Base-by-base conservation (phyloP, 495 filamentous ascomycete species). In the Trichoderma erinaceum region DNA sequence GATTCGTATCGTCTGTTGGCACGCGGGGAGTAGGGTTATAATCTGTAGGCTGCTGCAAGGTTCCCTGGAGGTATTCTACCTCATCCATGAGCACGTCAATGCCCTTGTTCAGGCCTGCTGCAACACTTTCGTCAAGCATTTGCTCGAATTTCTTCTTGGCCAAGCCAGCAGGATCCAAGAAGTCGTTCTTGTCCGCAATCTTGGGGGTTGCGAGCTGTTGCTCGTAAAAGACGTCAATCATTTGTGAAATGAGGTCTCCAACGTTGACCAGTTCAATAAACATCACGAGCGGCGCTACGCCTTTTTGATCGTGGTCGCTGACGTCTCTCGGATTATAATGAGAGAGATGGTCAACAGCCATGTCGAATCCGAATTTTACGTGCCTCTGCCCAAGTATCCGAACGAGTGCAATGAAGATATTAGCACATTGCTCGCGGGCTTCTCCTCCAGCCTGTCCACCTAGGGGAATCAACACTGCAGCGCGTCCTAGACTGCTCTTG, bases 61-160 rank as follows among this genome's bases (percentile, higher is more conserved):
- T 98, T 41, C 94, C 92, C 72, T 90, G 92, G 64, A 99, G 84
- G 72, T 93, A 97, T 71, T 99, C 96, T 56, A 98, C 93, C 79
- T 99, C 96, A 71, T 95, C 92, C 89, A 99, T 97, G 64, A 99
- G 85, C 35, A 97, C 96, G 73, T 98, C 93, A 71, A 99, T 97
- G 66, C 96, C 96, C 79, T 95, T 96, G 75, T 97, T 97, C 69
- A 99, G 79, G 10, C 96, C 96, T 35, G 95, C 92, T 1, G 96
- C 96, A 25, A 99, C 96, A 65, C 91, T 89, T 78, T 98, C 96
- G 74, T 99, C 96, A 12, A 99, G 88, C 90, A 97, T 97, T 77
- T 98, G 93, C 81, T 99, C 96, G 69, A 99, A 99, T 63, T 90
- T 92, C 79, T 97, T 98, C 85, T 99, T 99, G 71, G 94, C 93